phyloP scores from a whole-genome alignment of 139 green algal genomes.

The Diplosphaera chodatii region DNA sequence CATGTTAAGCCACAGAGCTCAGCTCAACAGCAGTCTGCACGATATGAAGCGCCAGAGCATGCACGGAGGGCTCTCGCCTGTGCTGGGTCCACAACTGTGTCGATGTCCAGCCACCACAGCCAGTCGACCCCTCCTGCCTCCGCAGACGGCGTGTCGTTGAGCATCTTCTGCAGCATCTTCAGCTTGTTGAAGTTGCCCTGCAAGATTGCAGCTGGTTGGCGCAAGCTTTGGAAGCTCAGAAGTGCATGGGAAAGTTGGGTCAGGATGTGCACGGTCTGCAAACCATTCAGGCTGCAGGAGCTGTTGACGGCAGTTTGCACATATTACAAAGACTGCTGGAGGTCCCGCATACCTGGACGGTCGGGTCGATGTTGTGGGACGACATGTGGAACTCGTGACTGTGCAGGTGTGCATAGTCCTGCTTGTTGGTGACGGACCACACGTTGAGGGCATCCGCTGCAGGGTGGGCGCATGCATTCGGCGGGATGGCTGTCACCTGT shows the following conservation, averaged over 20 bases:
- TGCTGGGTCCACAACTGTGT: slow-evolving; percentile 3
- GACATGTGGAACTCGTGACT: slow-evolving; percentile 11
- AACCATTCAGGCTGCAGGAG: too few relatives aligned
- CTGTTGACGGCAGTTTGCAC: too few relatives aligned
- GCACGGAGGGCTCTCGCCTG: too few relatives aligned
- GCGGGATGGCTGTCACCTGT: slow-evolving; percentile 5
- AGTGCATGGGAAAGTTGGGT: too few relatives aligned
- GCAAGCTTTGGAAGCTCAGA: too few relatives aligned
- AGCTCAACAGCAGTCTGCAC: too few relatives aligned
- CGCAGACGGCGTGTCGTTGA: background rate
- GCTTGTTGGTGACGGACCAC: slow-evolving; percentile 9
- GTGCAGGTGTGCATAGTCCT: slow-evolving; percentile 21
- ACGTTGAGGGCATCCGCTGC: slow-evolving; percentile 1
- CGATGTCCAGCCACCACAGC: slow-evolving; percentile 11
- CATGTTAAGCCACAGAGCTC: too few relatives aligned
- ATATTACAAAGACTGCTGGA: background rate
- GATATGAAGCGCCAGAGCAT: too few relatives aligned
- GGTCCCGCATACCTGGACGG: background rate
- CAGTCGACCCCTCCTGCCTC: background rate
- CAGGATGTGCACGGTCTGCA: too few relatives aligned
- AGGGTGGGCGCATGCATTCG: slow-evolving; percentile 1
- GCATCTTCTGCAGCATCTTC: slow-evolving; percentile 4
- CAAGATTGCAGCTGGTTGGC: too few relatives aligned
- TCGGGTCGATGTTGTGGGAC: background rate
- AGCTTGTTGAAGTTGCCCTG: slow-evolving; percentile 3